These are phyloP conservation scores for Aphanomyces cochlioides DNA, from an alignment of 352 stramenopile species.

Conservation along the genomic window DNA sequence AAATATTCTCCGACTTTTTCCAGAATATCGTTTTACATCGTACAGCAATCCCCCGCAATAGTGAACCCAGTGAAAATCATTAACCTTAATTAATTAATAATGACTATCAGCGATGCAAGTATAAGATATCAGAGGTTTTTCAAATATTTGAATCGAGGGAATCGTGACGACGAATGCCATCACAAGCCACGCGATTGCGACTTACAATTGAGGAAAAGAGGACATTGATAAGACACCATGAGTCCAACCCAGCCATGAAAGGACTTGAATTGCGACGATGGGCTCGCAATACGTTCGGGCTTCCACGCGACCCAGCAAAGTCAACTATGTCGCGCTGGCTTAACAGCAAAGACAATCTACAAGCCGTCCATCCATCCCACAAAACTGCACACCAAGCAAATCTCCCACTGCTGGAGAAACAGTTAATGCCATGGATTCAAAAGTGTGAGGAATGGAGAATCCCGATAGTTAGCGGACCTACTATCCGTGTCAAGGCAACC, in stretches of 20 bases:
- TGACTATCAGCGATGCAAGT: too few species aligned
- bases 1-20: too few species aligned
- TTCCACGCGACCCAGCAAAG: slow-evolving; percentile 9
- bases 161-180: neutral
- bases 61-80: too few species aligned
- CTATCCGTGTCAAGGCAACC: slow-evolving; percentile 4
- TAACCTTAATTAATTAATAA: too few species aligned
- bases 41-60: too few species aligned
- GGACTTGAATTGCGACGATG: slow-evolving; percentile 10
- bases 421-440: neutral
- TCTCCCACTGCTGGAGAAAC: neutral
- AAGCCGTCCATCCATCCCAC: slow-evolving; percentile 7
- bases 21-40: too few species aligned
- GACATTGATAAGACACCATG: slow-evolving; percentile 4
- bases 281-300: slow-evolving; percentile 5
- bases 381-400: slow-evolving; percentile 4
- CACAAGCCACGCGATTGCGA: slow-evolving; percentile 6
- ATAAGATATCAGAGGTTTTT: too few species aligned
- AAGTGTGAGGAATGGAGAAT: slow-evolving; percentile 9
- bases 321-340: slow-evolving; percentile 14
- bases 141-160: too few species aligned
- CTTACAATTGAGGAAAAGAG: slow-evolving; percentile 13
- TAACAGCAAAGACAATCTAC: neutral
- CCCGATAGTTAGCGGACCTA: neutral
- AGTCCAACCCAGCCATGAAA: slow-evolving; percentile 14